Conservation (phyloP, 441 rosid species). For the Erodium moschatum region DNA sequence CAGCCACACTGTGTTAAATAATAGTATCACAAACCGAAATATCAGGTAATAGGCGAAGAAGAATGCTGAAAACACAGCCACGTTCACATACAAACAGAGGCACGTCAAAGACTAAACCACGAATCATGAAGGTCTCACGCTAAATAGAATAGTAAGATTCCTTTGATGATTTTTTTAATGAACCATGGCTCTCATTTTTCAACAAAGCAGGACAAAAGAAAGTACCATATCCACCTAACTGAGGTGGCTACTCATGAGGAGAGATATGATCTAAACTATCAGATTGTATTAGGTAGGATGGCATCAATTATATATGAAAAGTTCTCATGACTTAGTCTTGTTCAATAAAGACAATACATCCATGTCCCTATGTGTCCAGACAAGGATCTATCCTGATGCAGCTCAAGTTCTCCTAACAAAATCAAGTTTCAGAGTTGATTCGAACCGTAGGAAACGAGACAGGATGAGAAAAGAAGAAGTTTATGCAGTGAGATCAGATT, state of each 20-base stretch:
- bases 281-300: conserved; percentile 23
- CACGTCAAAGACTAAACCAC: conserved; percentile 3
- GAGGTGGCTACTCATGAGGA: conserved; percentile 19
- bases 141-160: conserved; percentile 2
- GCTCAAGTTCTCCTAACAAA: conserved; percentile 10
- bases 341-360: conserved; percentile 23
- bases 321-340: not conserved
- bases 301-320: conserved; percentile 19
- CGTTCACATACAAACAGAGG: conserved; percentile 6
- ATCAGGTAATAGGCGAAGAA: not conserved
- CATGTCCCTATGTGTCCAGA: conserved; percentile 26
- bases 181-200: conserved; percentile 13
- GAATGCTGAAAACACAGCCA: conserved; percentile 3
- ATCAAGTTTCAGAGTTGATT: conserved; percentile 12
- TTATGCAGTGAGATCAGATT: conserved; percentile 25
- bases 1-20: not conserved
- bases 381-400: conserved; percentile 21
- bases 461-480: conserved; percentile 22
- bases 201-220: conserved; percentile 26
- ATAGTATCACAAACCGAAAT: not conserved
- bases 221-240: conserved; percentile 20
- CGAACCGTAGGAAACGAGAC: conserved; percentile 15
- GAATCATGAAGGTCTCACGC: conserved; percentile 1
- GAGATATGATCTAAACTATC: conserved; percentile 16
- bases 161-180: not conserved